Evolutionary conservation across 1,284 basidiomycete genomes (phyloP).

Genomic region (Apiotrichum laibachii): DNA sequence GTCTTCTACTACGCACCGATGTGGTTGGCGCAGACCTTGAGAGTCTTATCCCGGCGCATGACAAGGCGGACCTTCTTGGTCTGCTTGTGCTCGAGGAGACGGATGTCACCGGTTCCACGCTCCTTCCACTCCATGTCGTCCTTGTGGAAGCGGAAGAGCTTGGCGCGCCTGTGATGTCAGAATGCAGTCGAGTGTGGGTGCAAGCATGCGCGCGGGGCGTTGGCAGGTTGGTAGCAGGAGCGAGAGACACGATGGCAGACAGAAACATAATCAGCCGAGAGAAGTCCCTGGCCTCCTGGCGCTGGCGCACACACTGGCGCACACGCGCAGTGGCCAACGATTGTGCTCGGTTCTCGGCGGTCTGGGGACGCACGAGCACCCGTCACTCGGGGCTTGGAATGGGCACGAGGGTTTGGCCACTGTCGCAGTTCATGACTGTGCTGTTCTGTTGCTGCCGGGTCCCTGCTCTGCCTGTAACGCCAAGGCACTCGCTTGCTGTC

Average conservation of each 20-base stretch:
- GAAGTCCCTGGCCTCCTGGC: no score
- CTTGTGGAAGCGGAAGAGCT: slow-evolving; percentile 93
- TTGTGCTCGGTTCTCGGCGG: background rate
- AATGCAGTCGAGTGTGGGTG: background rate
- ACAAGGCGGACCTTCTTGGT: slow-evolving; percentile 91
- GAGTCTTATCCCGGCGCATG: slow-evolving; percentile 99
- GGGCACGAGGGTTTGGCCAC: no score
- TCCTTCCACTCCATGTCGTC: slow-evolving; percentile 92
- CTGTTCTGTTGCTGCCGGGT: no score
- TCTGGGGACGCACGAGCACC: background rate
- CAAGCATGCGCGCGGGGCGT: background rate
- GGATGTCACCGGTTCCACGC: slow-evolving; percentile 73
- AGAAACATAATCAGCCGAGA: no score
- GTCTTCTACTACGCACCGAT: slow-evolving; percentile 60
- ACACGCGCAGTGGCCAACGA: background rate
- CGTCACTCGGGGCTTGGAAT: no score
- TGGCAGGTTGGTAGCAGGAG: no score
- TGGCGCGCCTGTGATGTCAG: slow-evolving; percentile 72
- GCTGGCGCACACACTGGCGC: no score
- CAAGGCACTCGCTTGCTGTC: no score
- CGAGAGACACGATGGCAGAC: no score
- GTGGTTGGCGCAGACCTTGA: slow-evolving; percentile 99
- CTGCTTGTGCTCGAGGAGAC: slow-evolving; percentile 79
- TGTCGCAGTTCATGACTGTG: no score
- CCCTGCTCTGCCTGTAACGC: no score